Evolutionary conservation across 164 flowering plant species (phyloP).

Genomic region (Magnolia changhungtana): DNA sequence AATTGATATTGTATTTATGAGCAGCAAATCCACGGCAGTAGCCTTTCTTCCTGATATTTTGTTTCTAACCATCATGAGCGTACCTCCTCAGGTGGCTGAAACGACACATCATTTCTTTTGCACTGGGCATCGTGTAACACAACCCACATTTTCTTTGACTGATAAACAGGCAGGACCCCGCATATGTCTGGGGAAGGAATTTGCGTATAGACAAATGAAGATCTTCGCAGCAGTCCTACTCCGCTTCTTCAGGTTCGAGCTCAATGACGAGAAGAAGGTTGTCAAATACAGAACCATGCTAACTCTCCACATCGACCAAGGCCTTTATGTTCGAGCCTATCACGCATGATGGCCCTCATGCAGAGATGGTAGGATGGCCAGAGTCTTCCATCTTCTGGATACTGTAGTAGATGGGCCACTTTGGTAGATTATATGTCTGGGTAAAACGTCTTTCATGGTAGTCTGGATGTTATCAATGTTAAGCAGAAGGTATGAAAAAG

Average conservation of each 20-base stretch:
- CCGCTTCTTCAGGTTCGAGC: conserved; percentile 2
- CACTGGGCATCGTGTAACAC: too few species aligned
- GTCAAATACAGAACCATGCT: conserved; percentile 4
- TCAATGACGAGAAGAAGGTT: not conserved
- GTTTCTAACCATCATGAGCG: too few species aligned
- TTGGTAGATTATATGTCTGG: too few species aligned
- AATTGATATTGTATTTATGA: too few species aligned
- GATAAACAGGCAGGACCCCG: conserved; percentile 66
- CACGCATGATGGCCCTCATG: not conserved
- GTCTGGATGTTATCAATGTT: too few species aligned
- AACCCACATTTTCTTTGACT: not conserved
- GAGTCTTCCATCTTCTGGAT: not conserved
- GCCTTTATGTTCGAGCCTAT: conserved; percentile 1
- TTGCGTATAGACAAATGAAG: conserved; percentile 77
- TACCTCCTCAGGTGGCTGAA: too few species aligned
- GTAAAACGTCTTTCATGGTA: too few species aligned
- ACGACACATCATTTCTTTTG: too few species aligned
- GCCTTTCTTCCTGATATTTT: too few species aligned
- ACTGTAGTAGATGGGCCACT: not conserved
- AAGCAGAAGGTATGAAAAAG: too few species aligned
- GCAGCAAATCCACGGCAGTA: too few species aligned
- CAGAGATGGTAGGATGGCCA: not conserved
- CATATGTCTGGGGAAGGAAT: conserved; percentile 68
- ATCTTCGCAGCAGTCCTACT: conserved; percentile 1
- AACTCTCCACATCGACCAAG: not conserved